phyloP scores from a whole-genome alignment of 257 asterid genomes.

The Plantago major region DNA sequence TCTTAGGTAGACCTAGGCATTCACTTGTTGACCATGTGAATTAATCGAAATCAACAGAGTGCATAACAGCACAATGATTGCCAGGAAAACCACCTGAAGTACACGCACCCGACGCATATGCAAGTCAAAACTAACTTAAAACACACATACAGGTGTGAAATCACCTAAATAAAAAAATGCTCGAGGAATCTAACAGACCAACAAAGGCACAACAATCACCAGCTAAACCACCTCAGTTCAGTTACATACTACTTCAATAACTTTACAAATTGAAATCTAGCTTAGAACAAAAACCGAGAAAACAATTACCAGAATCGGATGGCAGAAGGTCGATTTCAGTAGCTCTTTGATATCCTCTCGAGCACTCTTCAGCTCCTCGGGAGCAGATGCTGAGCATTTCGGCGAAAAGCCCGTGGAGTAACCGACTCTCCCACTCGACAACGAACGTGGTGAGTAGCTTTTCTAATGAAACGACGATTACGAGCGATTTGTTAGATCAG shows the following conservation, averaged over 20 bases:
- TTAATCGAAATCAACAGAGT: slow-evolving; percentile 1
- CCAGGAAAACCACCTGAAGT: background rate
- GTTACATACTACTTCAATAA: too few relatives aligned
- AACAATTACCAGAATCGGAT: slow-evolving; percentile 68
- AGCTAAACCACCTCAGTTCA: too few relatives aligned
- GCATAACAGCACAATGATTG: background rate
- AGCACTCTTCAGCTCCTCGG: slow-evolving; percentile 81
- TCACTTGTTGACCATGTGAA: too few relatives aligned
- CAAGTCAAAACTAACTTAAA: too few relatives aligned
- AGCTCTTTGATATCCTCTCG: slow-evolving; percentile 80
- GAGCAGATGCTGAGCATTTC: slow-evolving; percentile 67
- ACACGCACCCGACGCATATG: background rate
- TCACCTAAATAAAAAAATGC: too few relatives aligned
- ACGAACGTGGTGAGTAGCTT: slow-evolving; percentile 26
- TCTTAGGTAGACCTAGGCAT: too few relatives aligned
- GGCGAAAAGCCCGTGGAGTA: slow-evolving; percentile 56
- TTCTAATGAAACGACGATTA: slow-evolving; percentile 27
- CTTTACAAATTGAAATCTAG: too few relatives aligned
- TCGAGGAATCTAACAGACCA: too few relatives aligned
- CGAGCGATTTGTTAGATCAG: background rate
- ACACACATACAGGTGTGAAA: too few relatives aligned
- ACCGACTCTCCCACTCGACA: slow-evolving; percentile 40
- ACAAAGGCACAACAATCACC: background rate
- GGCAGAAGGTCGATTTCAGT: slow-evolving; percentile 59
- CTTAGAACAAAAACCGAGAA: too few relatives aligned